phyloP scores from a whole-genome alignment of 2,329 filamentous ascomycete genomes.

The Hawksworthiomyces lignivorus region DNA sequence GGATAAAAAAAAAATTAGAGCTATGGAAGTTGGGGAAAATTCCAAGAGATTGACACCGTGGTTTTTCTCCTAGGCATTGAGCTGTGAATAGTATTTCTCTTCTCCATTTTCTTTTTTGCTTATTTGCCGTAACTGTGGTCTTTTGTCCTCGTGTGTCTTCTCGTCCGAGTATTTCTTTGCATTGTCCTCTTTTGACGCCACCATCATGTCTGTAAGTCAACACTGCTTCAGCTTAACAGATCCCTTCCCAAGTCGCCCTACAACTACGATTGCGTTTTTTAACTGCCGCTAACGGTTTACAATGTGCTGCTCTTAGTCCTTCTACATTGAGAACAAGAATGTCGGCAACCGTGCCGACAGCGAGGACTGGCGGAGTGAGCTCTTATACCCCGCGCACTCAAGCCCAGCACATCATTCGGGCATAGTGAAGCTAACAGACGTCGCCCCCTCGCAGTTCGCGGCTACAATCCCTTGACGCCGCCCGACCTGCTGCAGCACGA shows the following conservation, averaged over 20 bases:
- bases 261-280: no score
- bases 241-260: no score
- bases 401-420: no score
- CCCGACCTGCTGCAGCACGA: constrained; percentile 94
- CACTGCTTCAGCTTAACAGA: no score
- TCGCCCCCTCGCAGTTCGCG: constrained; percentile 67
- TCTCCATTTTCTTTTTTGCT: neutral
- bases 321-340: constrained; percentile 72
- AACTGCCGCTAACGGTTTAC: no score
- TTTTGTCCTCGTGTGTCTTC: no score
- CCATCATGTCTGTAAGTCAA: constrained; percentile 28
- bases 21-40: no score
- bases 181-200: neutral
- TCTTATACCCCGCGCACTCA: no score
- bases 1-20: constrained; percentile 1
- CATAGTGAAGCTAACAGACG: no score
- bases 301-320: constrained; percentile 43
- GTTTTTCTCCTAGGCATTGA: constrained; percentile 20
- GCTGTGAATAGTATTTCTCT: constrained; percentile 16
- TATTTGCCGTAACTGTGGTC: no score
- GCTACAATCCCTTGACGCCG: constrained; percentile 87
- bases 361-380: constrained; percentile 76
- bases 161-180: no score
- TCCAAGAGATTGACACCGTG: no score
- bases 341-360: constrained; percentile 66